These are phyloP conservation scores for Orbilia brochopaga DNA, from an alignment of 2,329 filamentous ascomycete species.

Conservation along the genomic window DNA sequence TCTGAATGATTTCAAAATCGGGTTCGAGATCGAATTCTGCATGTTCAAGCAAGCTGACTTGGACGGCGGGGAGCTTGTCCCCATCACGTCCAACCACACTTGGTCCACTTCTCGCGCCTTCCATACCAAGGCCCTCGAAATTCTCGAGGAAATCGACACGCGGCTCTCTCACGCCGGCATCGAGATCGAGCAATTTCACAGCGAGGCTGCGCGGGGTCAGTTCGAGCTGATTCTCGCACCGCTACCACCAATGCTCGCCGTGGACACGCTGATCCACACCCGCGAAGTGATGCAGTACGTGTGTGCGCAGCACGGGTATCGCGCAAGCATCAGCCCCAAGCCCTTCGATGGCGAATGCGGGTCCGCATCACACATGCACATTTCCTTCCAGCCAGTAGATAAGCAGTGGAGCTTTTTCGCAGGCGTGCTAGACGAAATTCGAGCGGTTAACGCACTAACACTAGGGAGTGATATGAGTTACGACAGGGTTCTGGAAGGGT, in stretches of 20 bases:
- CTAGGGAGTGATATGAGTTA: conserved; percentile 73
- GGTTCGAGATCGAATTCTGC: conserved; percentile 82
- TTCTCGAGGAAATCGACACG: conserved; percentile 71
- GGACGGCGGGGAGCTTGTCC: conserved; percentile 57
- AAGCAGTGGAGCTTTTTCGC: conserved; percentile 70
- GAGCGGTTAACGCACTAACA: conserved; percentile 71
- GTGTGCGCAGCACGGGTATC: conserved; percentile 68
- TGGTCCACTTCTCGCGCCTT: conserved; percentile 73
- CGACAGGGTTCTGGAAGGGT: conserved; percentile 70
- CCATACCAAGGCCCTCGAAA: conserved; percentile 64
- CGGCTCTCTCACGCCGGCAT: conserved; percentile 69
- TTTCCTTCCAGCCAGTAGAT: conserved; percentile 58
- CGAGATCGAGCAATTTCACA: conserved; percentile 73
- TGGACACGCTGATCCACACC: conserved; percentile 74
- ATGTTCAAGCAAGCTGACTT: conserved; percentile 65
- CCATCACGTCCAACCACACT: conserved; percentile 69
- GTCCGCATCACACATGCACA: conserved; percentile 72
- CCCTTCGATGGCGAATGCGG: conserved; percentile 67
- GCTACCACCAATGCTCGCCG: conserved; percentile 68
- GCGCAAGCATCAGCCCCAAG: conserved; percentile 76
- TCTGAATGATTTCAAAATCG: conserved; percentile 67
- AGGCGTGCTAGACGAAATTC: conserved; percentile 71
- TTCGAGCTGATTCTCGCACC: conserved; percentile 77
- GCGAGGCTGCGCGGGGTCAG: conserved; percentile 75
- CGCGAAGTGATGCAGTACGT: conserved; percentile 72